phyloP scores from a whole-genome alignment of 202 grass and related monocot genomes.

The Zizania palustris region DNA sequence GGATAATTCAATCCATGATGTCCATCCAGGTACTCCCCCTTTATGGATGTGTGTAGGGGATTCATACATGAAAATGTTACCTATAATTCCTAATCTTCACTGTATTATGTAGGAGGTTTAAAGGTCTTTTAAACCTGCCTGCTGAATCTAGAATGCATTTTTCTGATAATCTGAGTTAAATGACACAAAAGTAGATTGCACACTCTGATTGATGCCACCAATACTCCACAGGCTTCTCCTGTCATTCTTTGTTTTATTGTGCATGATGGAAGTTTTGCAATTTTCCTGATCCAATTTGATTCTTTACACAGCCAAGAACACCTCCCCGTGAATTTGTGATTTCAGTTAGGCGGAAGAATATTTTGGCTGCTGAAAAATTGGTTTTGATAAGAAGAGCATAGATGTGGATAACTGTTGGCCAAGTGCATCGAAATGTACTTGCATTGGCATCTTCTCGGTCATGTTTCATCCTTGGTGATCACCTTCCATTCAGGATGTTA shows the following conservation, averaged over 20 bases:
- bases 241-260: background rate
- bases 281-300: slow-evolving; percentile 21
- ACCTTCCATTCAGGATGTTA: slow-evolving; percentile 52
- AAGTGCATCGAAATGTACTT: slow-evolving; percentile 68
- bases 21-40: background rate
- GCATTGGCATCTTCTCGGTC: slow-evolving; percentile 64
- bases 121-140: background rate
- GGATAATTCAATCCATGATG: background rate
- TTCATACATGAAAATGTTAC: background rate
- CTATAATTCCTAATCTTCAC: background rate
- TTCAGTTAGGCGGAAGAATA: slow-evolving; percentile 4
- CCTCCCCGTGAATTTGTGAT: background rate
- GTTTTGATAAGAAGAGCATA: slow-evolving; percentile 7
- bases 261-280: background rate
- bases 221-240: background rate
- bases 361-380: slow-evolving; percentile 10
- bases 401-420: slow-evolving; percentile 59
- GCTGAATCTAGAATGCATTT: background rate
- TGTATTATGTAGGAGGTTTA: background rate
- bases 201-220: background rate
- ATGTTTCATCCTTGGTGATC: slow-evolving; percentile 57
- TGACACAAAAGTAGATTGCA: too few species aligned
- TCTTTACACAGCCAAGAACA: slow-evolving; percentile 23
- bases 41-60: background rate
- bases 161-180: too few species aligned